A percentile compares a stretch with the other conserved stretches of the same genome.
phyloP scores from a whole-genome alignment of 169 alveolate species.

The Plasmodium knowlesi region DNA sequence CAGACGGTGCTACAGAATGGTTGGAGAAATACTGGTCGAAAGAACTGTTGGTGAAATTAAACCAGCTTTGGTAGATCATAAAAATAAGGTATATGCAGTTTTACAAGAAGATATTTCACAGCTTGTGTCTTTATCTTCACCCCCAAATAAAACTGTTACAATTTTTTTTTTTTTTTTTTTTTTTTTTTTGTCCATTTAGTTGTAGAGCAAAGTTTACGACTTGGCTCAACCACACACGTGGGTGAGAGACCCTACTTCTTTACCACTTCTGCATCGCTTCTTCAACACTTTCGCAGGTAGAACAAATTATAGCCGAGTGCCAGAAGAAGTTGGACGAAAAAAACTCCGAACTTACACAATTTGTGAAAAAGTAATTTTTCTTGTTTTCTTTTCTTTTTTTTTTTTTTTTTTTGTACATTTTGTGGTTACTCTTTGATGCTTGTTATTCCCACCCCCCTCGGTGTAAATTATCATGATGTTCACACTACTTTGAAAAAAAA shows the following conservation, averaged over 20 bases:
- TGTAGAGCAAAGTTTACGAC: neutral
- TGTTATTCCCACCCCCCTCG: neutral
- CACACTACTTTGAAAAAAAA: neutral
- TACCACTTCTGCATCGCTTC: neutral
- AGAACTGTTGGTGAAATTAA: constrained; percentile 90
- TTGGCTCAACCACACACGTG: neutral
- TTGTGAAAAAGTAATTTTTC: constrained; percentile 55
- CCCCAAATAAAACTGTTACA: neutral
- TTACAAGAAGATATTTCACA: neutral
- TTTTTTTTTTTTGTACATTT: neutral
- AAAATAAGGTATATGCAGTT: constrained; percentile 76
- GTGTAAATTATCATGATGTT: neutral
- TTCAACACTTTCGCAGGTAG: constrained; percentile 22
- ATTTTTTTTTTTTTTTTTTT: neutral
- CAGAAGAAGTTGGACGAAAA: constrained; percentile 70
- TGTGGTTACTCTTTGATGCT: neutral
- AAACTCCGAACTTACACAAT: constrained; percentile 42
- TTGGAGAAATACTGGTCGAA: constrained; percentile 93
- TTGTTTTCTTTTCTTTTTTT: neutral
- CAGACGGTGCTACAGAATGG: constrained; percentile 91
- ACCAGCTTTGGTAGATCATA: constrained; percentile 89
- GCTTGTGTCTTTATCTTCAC: neutral
- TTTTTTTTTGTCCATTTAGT: neutral
- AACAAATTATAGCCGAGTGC: constrained; percentile 67
- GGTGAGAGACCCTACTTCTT: neutral